Conservation (phyloP, 768 basidiomycete species). For the Pluteus cervinus region DNA sequence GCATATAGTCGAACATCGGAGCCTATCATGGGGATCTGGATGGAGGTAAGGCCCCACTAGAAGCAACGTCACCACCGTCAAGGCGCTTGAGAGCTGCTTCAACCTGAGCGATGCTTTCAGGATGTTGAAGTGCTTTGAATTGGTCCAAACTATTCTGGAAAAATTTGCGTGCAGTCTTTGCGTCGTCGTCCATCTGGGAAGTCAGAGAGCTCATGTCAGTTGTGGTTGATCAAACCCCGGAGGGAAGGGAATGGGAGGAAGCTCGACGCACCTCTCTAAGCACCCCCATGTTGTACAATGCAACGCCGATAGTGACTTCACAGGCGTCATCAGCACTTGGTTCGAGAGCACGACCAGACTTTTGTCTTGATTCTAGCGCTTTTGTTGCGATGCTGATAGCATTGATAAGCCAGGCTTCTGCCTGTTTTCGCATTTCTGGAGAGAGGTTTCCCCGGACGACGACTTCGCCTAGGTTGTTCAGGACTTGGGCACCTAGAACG, state of each 20-base stretch:
- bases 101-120: conserved; percentile 24
- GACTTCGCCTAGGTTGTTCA: conserved; percentile 40
- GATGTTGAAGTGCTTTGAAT: conserved; percentile 28
- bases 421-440: conserved; percentile 32
- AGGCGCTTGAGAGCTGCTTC: conserved; percentile 20
- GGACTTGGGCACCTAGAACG: conserved; percentile 35
- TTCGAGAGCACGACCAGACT: conserved; percentile 5
- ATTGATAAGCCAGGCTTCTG: conserved; percentile 59
- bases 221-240: neutral
- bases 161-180: conserved; percentile 24
- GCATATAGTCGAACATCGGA: too few relatives aligned
- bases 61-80: conserved; percentile 5
- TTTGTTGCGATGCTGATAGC: conserved; percentile 17
- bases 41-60: too few relatives aligned
- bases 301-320: conserved; percentile 48
- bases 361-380: conserved; percentile 22
- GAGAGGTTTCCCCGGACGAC: conserved; percentile 26
- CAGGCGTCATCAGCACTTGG: conserved; percentile 33
- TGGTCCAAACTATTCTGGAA: conserved; percentile 28
- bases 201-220: conserved; percentile 1
- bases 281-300: conserved; percentile 57
- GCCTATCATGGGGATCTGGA: too few relatives aligned
- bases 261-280: conserved; percentile 40
- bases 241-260: neutral
- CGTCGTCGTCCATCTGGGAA: conserved; percentile 33